Conservation (phyloP, 257 asterid genomes). For the Ocimum tenuiflorum region DNA sequence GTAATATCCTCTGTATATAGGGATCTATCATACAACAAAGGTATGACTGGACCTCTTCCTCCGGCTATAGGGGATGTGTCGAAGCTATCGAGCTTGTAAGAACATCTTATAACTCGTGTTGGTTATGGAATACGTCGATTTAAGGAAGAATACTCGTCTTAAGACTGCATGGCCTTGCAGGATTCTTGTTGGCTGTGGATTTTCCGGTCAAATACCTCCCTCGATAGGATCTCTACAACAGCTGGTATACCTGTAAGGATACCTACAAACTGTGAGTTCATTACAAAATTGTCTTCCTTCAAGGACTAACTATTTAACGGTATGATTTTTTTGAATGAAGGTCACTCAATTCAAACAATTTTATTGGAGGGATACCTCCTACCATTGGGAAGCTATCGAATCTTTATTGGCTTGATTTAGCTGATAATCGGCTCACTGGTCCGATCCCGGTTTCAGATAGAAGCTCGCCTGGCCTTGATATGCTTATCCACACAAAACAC, state of each 20-base stretch:
- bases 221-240: constrained; percentile 54
- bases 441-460: constrained; percentile 64
- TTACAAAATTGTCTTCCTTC: background rate
- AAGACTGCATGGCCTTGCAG: constrained; percentile 38
- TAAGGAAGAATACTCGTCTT: background rate
- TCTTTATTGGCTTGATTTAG: constrained; percentile 78
- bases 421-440: constrained; percentile 71
- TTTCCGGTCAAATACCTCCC: constrained; percentile 70
- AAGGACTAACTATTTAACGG: background rate
- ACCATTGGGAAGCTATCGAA: constrained; percentile 42
- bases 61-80: constrained; percentile 42
- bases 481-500: constrained; percentile 58
- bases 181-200: constrained; percentile 73
- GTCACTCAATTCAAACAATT: constrained; percentile 70
- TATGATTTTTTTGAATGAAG: constrained; percentile 31
- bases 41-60: constrained; percentile 70
- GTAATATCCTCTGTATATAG: constrained; percentile 22
- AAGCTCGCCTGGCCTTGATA: constrained; percentile 68
- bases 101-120: background rate
- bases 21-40: constrained; percentile 77
- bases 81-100: constrained; percentile 72
- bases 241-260: constrained; percentile 61
- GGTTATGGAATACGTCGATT: background rate
- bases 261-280: too few species aligned
- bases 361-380: constrained; percentile 66